Conservation (phyloP, 2,329 filamentous ascomycete genomes). For the Teratosphaeria zuluensis region DNA sequence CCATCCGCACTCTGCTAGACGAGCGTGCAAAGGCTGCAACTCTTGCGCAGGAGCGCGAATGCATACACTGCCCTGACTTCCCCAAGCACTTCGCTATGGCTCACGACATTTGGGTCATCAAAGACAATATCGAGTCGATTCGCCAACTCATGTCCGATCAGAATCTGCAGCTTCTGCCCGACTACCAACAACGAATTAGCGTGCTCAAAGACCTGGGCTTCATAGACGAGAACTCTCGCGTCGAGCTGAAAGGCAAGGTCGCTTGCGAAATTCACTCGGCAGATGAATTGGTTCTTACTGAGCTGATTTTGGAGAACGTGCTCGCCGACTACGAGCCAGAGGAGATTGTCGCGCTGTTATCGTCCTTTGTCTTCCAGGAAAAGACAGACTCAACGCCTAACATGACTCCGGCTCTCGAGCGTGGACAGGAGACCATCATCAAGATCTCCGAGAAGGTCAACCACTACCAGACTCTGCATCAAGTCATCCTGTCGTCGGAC, state of each 20-base stretch:
- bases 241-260: slow-evolving; percentile 95
- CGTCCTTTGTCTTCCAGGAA: slow-evolving; percentile 94
- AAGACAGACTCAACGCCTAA: slow-evolving; percentile 78
- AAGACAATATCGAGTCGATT: slow-evolving; percentile 81
- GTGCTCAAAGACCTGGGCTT: slow-evolving; percentile 89
- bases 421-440: slow-evolving; percentile 76
- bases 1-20: slow-evolving; percentile 68
- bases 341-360: slow-evolving; percentile 89
- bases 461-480: slow-evolving; percentile 74
- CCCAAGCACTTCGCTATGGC: slow-evolving; percentile 92
- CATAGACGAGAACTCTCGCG: slow-evolving; percentile 75
- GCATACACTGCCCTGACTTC: slow-evolving; percentile 65
- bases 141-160: slow-evolving; percentile 89
- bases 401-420: slow-evolving; percentile 70
- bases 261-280: slow-evolving; percentile 97
- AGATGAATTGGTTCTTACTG: slow-evolving; percentile 90
- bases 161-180: slow-evolving; percentile 87
- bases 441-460: slow-evolving; percentile 90
- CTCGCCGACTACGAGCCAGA: slow-evolving; percentile 91
- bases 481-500: slow-evolving; percentile 83
- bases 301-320: slow-evolving; percentile 92
- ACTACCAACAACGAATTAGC: slow-evolving; percentile 90
- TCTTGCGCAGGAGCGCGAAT: slow-evolving; percentile 52
- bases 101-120: slow-evolving; percentile 92
- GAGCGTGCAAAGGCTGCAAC: slow-evolving; percentile 56